A percentile compares a stretch with the other conserved stretches of the same genome.
Evolutionary conservation across 2,329 filamentous ascomycete species (phyloP).

Genomic region (Cytospora chrysosperma): DNA sequence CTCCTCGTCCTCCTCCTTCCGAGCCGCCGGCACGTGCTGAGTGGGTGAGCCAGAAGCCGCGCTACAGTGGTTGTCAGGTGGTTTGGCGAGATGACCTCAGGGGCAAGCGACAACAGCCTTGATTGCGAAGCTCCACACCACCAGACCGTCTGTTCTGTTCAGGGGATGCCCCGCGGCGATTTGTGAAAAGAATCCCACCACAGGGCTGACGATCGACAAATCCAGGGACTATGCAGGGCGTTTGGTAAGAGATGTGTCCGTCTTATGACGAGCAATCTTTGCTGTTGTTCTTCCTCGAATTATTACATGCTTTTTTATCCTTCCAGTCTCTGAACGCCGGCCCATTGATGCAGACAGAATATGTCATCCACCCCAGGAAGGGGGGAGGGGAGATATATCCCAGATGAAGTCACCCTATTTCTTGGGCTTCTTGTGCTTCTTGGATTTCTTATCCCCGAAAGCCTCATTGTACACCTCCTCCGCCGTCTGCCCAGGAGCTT

Average conservation of each 20-base stretch:
- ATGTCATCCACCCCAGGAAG: not conserved
- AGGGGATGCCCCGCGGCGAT: not conserved
- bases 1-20: not conserved
- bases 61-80: conserved; percentile 10
- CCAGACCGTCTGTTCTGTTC: not conserved
- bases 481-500: conserved; percentile 57
- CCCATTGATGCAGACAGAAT: conserved; percentile 6
- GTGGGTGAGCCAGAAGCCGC: not conserved
- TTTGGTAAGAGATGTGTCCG: not conserved
- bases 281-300: not conserved
- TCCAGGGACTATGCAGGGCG: not conserved
- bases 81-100: conserved; percentile 21
- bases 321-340: conserved; percentile 8
- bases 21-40: not conserved
- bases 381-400: not conserved
- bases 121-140: conserved; percentile 9
- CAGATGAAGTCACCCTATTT: conserved; percentile 35
- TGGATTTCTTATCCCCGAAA: conserved; percentile 49
- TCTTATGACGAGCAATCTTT: not conserved
- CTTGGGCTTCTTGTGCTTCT: conserved; percentile 53
- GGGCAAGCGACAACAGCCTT: conserved; percentile 19
- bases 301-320: not conserved
- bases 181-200: conserved; percentile 2
- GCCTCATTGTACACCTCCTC: conserved; percentile 63
- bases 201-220: conserved; percentile 23